Base-by-base conservation (phyloP, 1,284 basidiomycete genomes). In the Rhizoctonia solani region DNA sequence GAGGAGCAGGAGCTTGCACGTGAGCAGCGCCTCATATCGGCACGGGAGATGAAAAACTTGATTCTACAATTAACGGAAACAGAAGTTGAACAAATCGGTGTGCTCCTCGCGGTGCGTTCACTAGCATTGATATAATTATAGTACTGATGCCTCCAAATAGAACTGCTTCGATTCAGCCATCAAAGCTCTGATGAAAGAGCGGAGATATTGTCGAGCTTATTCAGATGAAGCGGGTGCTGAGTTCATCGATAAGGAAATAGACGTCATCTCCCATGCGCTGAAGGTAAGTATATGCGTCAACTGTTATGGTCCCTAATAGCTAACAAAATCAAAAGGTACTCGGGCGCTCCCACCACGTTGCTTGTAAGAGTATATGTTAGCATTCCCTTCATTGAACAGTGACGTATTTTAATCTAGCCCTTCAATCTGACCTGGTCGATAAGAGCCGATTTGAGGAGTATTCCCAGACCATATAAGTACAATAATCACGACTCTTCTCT, bases 21-120 rank as follows among this genome's bases (percentile, higher is more conserved):
- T 25, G 49, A 29, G 1, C 30, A 41, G 5, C 54, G 61, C 37
- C 13, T 65, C 27, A 23, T 13, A 14, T 65, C 61, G 5, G 61
- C 61, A 9, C 50, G 39, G 9, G 49, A 41, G 4, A 29, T 65
- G 9, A 21, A 42, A 11, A 29, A 13, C 3, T 21, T 53, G 25
- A 53, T 54, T n/a, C 3, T 16, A 6, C 50, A 32, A 27, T 54
- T 65, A 39, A 65, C 49, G 2, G 37, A 65, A 9, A 1, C 6
- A 4, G 61, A 65, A 27, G 54, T 65, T 34, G 9, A 23, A 16
- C 61, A 53, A 32, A 13, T 54, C 37, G 61, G 61, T 21, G 50
- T 65, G 23, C 52, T 65, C 49, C 27, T 53, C 19, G 61, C 49
- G 37, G 61, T 65, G 29, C 32, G 56, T 50, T 11, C 21, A 49